Conservation (phyloP, 2,329 filamentous ascomycete species). For the Ilyonectria sp. region DNA sequence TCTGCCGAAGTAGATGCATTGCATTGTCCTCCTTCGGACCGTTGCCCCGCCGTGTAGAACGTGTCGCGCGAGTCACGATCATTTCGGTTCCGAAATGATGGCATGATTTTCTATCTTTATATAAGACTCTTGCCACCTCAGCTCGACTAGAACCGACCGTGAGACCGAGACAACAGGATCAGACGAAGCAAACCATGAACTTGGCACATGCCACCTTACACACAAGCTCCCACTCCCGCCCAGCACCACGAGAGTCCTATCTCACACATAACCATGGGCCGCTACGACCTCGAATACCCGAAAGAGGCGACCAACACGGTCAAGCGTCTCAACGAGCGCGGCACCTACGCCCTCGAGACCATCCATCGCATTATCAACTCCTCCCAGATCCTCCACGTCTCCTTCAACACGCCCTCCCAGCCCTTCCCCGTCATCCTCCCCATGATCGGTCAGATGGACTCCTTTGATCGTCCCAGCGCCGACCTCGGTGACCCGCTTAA, state of each 20-base stretch:
- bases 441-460: conserved; percentile 89
- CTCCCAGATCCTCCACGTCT: conserved; percentile 83
- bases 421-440: conserved; percentile 85
- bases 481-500: conserved; percentile 76
- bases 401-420: conserved; percentile 76
- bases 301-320: conserved; percentile 76
- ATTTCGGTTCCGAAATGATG: conserved; percentile 21
- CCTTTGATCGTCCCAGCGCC: conserved; percentile 74
- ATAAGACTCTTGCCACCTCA: conserved; percentile 5
- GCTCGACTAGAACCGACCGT: neutral
- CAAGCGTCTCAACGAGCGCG: conserved; percentile 76
- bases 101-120: neutral
- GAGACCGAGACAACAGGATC: neutral
- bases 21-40: neutral
- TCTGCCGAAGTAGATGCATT: too few species aligned
- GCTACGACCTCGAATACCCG: conserved; percentile 70
- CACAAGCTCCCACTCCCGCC: neutral
- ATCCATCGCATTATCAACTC: conserved; percentile 85
- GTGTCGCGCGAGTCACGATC: neutral
- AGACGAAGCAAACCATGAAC: neutral
- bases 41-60: conserved; percentile 1
- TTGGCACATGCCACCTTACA: neutral
- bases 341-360: conserved; percentile 78
- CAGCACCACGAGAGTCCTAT: neutral
- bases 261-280: conserved; percentile 49